phyloP scores from a whole-genome alignment of 1,139 yeast species.

The Suhomyces bokatorum region DNA sequence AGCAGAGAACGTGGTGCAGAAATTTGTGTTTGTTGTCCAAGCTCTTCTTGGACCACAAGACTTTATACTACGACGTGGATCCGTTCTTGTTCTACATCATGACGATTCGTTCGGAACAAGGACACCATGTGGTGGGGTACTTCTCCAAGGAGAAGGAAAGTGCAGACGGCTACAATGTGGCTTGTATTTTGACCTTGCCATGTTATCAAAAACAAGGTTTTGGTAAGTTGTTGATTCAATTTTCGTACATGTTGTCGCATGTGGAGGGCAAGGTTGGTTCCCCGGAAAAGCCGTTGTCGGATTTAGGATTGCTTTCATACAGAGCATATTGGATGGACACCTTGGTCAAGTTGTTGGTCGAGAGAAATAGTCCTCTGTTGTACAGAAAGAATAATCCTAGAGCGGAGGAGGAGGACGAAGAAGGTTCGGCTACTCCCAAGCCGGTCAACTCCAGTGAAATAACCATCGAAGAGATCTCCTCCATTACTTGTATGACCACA shows the following conservation, averaged over 20 bases:
- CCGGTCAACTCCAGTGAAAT: conserved; percentile 49
- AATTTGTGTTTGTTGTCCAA: conserved; percentile 87
- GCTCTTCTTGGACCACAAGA: conserved; percentile 89
- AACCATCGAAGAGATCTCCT: conserved; percentile 89
- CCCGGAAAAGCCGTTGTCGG: conserved; percentile 96
- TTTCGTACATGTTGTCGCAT: conserved; percentile 85
- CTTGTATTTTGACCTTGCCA: conserved; percentile 93
- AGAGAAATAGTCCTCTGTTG: conserved; percentile 47
- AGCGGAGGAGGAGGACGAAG: conserved; percentile 29
- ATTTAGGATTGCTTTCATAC: conserved; percentile 87
- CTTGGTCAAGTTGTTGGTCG: conserved; percentile 71
- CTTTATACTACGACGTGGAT: conserved; percentile 94
- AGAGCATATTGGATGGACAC: conserved; percentile 98
- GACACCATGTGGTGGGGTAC: conserved; percentile 94
- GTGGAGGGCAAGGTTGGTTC: conserved; percentile 91
- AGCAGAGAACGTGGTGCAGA: conserved; percentile 96
- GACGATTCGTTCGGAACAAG: conserved; percentile 84
- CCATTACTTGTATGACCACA: conserved; percentile 90
- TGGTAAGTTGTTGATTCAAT: conserved; percentile 88
- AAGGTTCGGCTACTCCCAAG: conserved; percentile 22
- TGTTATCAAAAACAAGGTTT: conserved; percentile 95
- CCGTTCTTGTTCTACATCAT: conserved; percentile 94
- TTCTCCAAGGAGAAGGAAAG: conserved; percentile 96
- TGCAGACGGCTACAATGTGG: conserved; percentile 94
- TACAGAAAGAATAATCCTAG: conserved; percentile 42